Evolutionary conservation across 768 basidiomycete species (phyloP), one percentile per base, ranked within the genome.

Genomic region (Xerocomellus dryophilus): DNA sequence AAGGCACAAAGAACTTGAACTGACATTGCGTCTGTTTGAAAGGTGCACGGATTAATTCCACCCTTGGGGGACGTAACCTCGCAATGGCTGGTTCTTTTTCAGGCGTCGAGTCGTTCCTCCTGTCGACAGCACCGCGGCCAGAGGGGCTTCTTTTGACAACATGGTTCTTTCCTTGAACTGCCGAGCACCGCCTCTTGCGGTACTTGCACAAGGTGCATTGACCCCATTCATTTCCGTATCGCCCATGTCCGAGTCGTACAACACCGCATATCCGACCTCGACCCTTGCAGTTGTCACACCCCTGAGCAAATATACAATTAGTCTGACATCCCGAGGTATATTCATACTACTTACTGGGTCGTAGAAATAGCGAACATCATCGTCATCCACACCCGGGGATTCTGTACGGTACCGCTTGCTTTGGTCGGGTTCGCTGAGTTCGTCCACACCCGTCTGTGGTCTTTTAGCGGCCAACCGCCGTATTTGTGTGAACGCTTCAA

Each of bases 111-210:
- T 15, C 7, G 34, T 15, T 15, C 15, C 34, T 15, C 34, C 34
- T 4, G 12, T 35, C 34, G 14, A 35, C 5, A 34, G 34, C 34
- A 35, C 34, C 1, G 12, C 14, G 5, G 34, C 5, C 25, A 25
- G 25, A 25, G 25, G 25, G 4, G 5, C 25, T 7, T 15, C 34
- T 10, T 14, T 40, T 55, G 32, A 52, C n/a, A 11, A 35, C 9
- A 2, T 20, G 47, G 21, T 42, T 18, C 1, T 5, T 4, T 3
- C 18, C 25, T 5, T 9, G 18, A 17, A 21, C 10, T 0, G 43
- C 58, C 0, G 51, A 59, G 14, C 58, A 59, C 4, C 57, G 21
- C 3, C 2, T 12, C 29, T 50, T 59, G 5, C 4, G 9, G 7
- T 1, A 2, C 18, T 9, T 48, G 31, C 58, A 59, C 2, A 35